Percentiles rank a stretch among this genome's conserved stretches.
Conservation (phyloP, 1,284 basidiomycete genomes). For the Fomitopsis betulina region DNA sequence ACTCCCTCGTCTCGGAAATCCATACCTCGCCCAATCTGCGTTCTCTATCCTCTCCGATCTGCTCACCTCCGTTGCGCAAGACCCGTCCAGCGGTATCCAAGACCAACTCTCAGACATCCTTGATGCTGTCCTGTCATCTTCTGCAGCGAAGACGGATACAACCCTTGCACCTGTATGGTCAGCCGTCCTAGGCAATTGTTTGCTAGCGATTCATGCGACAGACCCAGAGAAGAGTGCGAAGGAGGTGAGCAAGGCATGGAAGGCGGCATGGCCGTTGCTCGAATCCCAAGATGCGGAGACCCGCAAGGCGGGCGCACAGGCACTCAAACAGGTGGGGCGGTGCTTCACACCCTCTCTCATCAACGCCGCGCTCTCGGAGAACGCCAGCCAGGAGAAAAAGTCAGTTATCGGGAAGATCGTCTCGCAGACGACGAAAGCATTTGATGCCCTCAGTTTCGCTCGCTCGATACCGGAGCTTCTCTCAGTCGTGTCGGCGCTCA, state of each 20-base stretch:
- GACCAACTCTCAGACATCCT: conserved; percentile 68
- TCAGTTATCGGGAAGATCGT: conserved; percentile 62
- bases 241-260: conserved; percentile 71
- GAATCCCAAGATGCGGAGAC: conserved; percentile 54
- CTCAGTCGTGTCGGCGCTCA: conserved; percentile 53
- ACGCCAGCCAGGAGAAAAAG: conserved; percentile 39
- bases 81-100: conserved; percentile 42
- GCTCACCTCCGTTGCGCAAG: conserved; percentile 49
- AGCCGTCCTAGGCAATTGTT: conserved; percentile 62
- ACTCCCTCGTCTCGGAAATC: conserved; percentile 78
- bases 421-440: conserved; percentile 54
- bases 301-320: conserved; percentile 59
- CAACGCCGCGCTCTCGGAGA: conserved; percentile 43
- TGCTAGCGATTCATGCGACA: conserved; percentile 53
- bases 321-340: conserved; percentile 58
- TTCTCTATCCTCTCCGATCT: conserved; percentile 80
- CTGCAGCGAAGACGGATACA: conserved; percentile 63
- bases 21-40: conserved; percentile 79
- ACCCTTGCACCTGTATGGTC: conserved; percentile 71
- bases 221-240: conserved; percentile 44
- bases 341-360: conserved; percentile 71
- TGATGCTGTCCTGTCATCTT: conserved; percentile 68
- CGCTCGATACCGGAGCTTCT: conserved; percentile 72
- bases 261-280: conserved; percentile 69
- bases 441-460: conserved; percentile 68